Percentiles rank a stretch among this genome's conserved stretches.
phyloP scores from a whole-genome alignment of 1,284 basidiomycete genomes.

The Heliocybe sulcata region DNA sequence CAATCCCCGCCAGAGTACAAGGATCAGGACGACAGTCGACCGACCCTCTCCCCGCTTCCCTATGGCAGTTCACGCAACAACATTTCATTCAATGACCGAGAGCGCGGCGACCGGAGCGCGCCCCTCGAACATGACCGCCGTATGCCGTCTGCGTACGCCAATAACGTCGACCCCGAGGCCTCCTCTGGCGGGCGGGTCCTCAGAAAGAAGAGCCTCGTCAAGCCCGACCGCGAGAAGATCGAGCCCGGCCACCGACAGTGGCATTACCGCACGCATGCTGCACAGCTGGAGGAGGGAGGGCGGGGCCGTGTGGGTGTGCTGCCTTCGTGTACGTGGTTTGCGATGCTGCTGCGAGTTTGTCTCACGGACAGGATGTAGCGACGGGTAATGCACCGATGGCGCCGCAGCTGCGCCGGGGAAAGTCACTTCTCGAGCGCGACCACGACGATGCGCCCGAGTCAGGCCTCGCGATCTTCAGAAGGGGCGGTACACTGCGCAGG shows the following conservation, averaged over 20 bases:
- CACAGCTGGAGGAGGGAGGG: conserved; percentile 69
- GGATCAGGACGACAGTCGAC: conserved; percentile 5
- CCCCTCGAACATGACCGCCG: conserved; percentile 45
- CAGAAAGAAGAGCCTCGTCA: conserved; percentile 91
- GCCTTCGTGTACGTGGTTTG: conserved; percentile 64
- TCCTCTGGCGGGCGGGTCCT: conserved; percentile 36
- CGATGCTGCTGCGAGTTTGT: no score
- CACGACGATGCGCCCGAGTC: conserved; percentile 78
- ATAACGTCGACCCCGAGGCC: conserved; percentile 39
- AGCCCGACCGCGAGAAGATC: conserved; percentile 94
- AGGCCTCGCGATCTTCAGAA: conserved; percentile 82
- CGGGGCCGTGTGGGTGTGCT: conserved; percentile 55
- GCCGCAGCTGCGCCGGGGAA: conserved; percentile 64
- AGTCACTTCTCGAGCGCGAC: conserved; percentile 82
- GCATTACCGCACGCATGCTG: conserved; percentile 91
- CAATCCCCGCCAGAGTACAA: conserved; percentile 15
- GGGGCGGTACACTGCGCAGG: conserved; percentile 69
- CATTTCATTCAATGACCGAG: conserved; percentile 61
- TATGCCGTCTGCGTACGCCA: conserved; percentile 47
- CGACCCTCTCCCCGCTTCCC: conserved; percentile 16
- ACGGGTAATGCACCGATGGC: conserved; percentile 80
- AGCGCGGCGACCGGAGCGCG: conserved; percentile 57
- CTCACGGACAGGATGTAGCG: conserved; percentile 44
- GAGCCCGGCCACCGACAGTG: conserved; percentile 93
- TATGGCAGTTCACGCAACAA: conserved; percentile 30